phyloP scores from a whole-genome alignment of 345 rosid genomes.

The Balakata baccata region DNA sequence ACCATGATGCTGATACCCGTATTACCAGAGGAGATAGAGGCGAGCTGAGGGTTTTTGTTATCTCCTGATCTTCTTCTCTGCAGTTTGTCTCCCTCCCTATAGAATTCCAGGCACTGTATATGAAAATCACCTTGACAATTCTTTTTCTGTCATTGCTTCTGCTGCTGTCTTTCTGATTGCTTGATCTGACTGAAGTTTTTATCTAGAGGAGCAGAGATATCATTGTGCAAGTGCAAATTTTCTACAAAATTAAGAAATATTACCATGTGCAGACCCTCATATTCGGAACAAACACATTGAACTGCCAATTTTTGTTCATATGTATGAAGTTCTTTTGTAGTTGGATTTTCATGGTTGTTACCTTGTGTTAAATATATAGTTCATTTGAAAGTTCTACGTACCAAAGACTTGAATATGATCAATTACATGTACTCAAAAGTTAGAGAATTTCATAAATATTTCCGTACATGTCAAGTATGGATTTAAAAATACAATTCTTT shows the following conservation, averaged over 20 bases:
- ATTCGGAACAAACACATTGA: neutral
- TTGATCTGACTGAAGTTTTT: neutral
- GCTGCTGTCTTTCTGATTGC: neutral
- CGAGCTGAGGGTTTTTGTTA: constrained; percentile 76
- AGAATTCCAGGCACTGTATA: neutral
- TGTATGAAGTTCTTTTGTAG: too few species aligned
- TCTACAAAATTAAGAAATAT: neutral
- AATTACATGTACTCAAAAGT: too few species aligned
- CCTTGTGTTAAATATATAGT: too few species aligned
- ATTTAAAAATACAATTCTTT: too few species aligned
- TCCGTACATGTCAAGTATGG: too few species aligned
- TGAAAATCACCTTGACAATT: neutral
- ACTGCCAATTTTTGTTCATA: too few species aligned
- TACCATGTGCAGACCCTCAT: neutral
- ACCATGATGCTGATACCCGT: constrained; percentile 58
- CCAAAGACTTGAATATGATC: too few species aligned
- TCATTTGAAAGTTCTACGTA: too few species aligned
- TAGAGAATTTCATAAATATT: too few species aligned
- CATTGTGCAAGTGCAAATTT: constrained; percentile 3
- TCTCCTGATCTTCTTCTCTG: constrained; percentile 31
- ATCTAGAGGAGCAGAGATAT: neutral
- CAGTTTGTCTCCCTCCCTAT: neutral
- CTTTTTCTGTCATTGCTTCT: neutral
- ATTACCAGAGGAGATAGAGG: constrained; percentile 85
- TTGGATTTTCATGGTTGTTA: too few species aligned